Base-by-base conservation (phyloP, 768 basidiomycete species). In the Hygrophorus pudorinus region DNA sequence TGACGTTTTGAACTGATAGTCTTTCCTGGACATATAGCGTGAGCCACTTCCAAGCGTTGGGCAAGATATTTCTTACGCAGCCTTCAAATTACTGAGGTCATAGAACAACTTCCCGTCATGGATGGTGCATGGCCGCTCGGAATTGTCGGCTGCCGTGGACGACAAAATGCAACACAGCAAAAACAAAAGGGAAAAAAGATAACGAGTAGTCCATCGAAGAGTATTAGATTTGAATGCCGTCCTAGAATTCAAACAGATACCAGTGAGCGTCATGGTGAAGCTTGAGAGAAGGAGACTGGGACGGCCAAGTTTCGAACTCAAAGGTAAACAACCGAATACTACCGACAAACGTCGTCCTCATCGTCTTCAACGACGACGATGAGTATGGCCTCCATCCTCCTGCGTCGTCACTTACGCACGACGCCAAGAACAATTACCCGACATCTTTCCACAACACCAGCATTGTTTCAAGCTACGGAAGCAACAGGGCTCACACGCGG, bases 321-420 rank as follows among this genome's bases (percentile, higher is more conserved):
- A 3, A 17, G 5, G 33, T 10, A 17, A 35, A 17, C 33, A 35
- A 35, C 17, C 9, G 33, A 17, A 35, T n/a, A n/a, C 17, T 17
- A 35, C 13, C n/a, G 13, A n/a, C 9, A 4, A 35, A 17, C 13
- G 5, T 5, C 33, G 9, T 17, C n/a, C 24, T 24, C 24, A 24
- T 7, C 24, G 24, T 24, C n/a, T 32, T 56, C 44, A 46, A 53
- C 54, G 50, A 44, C 49, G 49, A 57, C 58, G 49, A 57, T 57
- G 53, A 62, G 50, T 61, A 85, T 86, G 83, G 76, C 81, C 55
- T 78, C 78, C 52, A 60, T 71, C 52, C 59, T 86, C 50, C 63
- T 85, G 59, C 79, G 81, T 53, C 65, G 32, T 63, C 71, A 13
- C 37, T 64, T 37, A 44, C 51, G 13, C 10, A 30, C 52, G 51